Evolutionary conservation across 179 eudicot species (phyloP).

Genomic region (Beta macrorhiza): DNA sequence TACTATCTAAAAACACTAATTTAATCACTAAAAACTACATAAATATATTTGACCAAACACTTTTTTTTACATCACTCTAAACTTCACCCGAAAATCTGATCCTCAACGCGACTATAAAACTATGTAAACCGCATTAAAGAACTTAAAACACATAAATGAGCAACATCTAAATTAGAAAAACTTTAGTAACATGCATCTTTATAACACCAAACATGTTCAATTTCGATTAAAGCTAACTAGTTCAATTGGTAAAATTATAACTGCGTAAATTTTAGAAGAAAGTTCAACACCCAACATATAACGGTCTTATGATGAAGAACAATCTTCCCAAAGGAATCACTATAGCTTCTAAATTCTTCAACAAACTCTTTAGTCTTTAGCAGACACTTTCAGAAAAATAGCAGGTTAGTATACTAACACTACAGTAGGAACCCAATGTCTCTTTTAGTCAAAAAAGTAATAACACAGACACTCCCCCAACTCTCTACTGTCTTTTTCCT

Average conservation of each 20-base stretch:
- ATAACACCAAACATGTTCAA: neutral
- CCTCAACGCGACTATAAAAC: too few relatives aligned
- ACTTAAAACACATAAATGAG: neutral
- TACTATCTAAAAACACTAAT: too few relatives aligned
- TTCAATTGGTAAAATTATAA: neutral
- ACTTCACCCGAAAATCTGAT: too few relatives aligned
- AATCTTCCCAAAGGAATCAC: too few relatives aligned
- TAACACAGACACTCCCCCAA: neutral
- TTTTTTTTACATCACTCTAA: too few relatives aligned
- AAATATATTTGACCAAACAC: too few relatives aligned
- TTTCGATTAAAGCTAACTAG: neutral
- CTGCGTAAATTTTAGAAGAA: neutral
- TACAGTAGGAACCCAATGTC: neutral
- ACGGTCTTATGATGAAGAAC: neutral
- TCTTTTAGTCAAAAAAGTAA: slow-evolving; percentile 28
- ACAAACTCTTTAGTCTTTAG: neutral
- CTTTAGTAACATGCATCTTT: neutral
- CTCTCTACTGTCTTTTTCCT: slow-evolving; percentile 16
- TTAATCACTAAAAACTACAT: too few relatives aligned
- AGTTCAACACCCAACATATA: neutral
- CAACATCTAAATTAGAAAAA: neutral
- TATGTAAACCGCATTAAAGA: neutral
- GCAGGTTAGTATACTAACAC: neutral
- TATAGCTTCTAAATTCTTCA: neutral
- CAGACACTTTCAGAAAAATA: slow-evolving; percentile 10